These are phyloP conservation scores for Tolypocladium nubicola DNA, from an alignment of 2,329 filamentous ascomycete species.

Conservation along the genomic window DNA sequence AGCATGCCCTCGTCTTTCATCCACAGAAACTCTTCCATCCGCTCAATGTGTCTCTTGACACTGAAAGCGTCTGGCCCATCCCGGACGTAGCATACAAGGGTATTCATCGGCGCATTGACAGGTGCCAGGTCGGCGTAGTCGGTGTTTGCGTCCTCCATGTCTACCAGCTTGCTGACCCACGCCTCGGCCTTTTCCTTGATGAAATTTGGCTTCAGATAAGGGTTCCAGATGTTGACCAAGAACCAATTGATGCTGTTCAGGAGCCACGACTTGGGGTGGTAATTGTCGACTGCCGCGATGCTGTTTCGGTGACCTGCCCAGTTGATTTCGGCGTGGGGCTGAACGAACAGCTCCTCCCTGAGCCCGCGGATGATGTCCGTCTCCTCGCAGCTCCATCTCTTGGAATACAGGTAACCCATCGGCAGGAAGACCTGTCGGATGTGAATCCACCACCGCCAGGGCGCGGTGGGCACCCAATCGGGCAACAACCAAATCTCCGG, in stretches of 20 bases:
- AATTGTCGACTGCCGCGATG: slow-evolving; percentile 74
- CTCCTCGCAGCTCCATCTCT: slow-evolving; percentile 65
- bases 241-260: slow-evolving; percentile 71
- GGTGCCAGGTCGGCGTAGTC: slow-evolving; percentile 78
- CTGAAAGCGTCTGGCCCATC: slow-evolving; percentile 68
- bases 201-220: slow-evolving; percentile 57
- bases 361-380: slow-evolving; percentile 64
- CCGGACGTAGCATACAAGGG: slow-evolving; percentile 73
- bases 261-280: slow-evolving; percentile 82
- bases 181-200: slow-evolving; percentile 65
- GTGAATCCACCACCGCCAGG: slow-evolving; percentile 97
- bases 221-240: slow-evolving; percentile 70
- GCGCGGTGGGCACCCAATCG: slow-evolving; percentile 80
- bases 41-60: slow-evolving; percentile 67
- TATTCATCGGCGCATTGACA: slow-evolving; percentile 84
- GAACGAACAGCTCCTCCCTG: slow-evolving; percentile 70
- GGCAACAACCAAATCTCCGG: slow-evolving; percentile 90
- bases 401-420: slow-evolving; percentile 86
- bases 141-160: slow-evolving; percentile 89
- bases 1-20: slow-evolving; percentile 88
- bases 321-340: slow-evolving; percentile 67
- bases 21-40: slow-evolving; percentile 82
- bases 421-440: slow-evolving; percentile 93
- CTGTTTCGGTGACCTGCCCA: slow-evolving; percentile 73
- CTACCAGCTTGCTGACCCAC: slow-evolving; percentile 72